Percentiles rank a stretch among this genome's conserved stretches.
phyloP scores from a whole-genome alignment of 164 flowering plant species.

The Stephania yunnanensis region DNA sequence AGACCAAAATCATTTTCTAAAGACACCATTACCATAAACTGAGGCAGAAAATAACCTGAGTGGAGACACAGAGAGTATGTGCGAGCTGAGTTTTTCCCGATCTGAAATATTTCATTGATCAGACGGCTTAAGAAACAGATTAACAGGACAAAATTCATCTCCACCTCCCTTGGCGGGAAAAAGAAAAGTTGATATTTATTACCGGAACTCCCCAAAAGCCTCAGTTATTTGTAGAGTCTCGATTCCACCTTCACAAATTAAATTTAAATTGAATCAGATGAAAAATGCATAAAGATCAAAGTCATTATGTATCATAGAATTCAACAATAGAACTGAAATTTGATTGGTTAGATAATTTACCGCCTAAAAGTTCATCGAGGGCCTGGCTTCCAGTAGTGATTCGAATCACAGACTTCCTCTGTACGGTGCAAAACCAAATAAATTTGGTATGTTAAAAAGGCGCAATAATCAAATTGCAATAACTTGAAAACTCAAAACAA shows the following conservation, averaged over 20 bases:
- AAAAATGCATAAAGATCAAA: background rate
- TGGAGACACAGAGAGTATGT: conserved; percentile 91
- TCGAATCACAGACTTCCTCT: conserved; percentile 77
- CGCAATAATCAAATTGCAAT: background rate
- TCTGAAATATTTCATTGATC: conserved; percentile 30
- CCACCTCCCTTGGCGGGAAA: background rate
- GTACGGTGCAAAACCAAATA: conserved; percentile 5
- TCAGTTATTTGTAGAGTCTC: conserved; percentile 87
- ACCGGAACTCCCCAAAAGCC: conserved; percentile 99
- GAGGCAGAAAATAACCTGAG: conserved; percentile 54
- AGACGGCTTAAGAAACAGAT: background rate
- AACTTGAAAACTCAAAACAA: background rate
- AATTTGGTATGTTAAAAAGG: background rate
- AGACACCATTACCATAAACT: background rate
- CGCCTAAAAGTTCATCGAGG: conserved; percentile 92
- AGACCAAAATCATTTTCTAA: background rate
- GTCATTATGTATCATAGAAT: background rate
- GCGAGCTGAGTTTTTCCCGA: conserved; percentile 99
- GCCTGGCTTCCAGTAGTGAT: conserved; percentile 98
- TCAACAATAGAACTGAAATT: background rate
- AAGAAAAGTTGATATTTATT: conserved; percentile 4
- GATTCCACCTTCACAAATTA: conserved; percentile 63
- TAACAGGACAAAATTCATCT: background rate
- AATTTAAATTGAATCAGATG: background rate
- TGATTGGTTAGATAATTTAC: conserved; percentile 25